Evolutionary conservation across 306 rosid species (phyloP), one percentile per base, ranked within the genome.

Genomic region (Purshia tridentata): DNA sequence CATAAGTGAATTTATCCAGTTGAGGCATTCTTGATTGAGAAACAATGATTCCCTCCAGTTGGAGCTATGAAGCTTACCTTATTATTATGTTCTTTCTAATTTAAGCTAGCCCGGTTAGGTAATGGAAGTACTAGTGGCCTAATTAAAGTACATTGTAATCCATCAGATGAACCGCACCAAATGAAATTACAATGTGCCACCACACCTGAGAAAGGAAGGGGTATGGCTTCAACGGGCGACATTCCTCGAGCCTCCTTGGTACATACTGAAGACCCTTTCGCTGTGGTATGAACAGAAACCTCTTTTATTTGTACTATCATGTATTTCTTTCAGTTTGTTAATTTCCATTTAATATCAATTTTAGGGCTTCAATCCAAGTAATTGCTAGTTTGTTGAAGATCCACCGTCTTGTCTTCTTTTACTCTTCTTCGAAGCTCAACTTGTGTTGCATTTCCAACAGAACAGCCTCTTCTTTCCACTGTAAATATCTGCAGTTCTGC

Each of bases 231-330:
- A 2, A 69, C 79, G 5, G 61, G 81, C 79, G 87, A 83, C 78
- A 81, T 90, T 83, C 83, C 77, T 65, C 84, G 84, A 63, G 85
- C 88, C 47, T 88, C 93, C 78, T 84, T 88, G 84, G 84, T 90
- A 64, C 92, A 92, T 78, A 63, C 67, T 4, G 98, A 92, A 88
- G 90, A 87, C 73, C 97, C 97, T 65, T 88, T 84, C 78, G 96
- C 92, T 29, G 66, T 75, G 90, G 97, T 92, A 84, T 72, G 87
- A 64, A 74, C 69, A 67, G 42, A 12, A 18, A 54, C 16, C 56
- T 69, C 52, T 51, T 46, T 23, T 4, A 13, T 72, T 22, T 65
- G 22, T 76, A 19, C 61, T 71, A 47, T 81, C 47, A 47, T 61
- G 20, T 18, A 35, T 18, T 57, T 9, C 42, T 23, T 29, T 58